A percentile compares a stretch with the other conserved stretches of the same genome.
Evolutionary conservation across 148 eudicot species (phyloP).

Genomic region (Drosera capensis): DNA sequence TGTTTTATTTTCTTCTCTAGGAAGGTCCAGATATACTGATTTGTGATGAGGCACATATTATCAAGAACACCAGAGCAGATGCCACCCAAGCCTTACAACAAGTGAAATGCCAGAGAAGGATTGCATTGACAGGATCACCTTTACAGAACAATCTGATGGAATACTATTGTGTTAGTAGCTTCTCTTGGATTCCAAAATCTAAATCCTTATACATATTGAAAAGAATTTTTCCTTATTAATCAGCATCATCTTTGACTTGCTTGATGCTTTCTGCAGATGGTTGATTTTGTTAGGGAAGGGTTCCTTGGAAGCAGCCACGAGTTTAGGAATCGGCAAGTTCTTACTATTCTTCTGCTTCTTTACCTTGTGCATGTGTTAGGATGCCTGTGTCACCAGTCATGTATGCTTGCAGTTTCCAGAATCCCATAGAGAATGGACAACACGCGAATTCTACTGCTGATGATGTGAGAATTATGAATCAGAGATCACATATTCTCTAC

Average conservation of each 20-base stretch:
- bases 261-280: slow-evolving; percentile 49
- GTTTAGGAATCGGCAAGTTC: slow-evolving; percentile 79
- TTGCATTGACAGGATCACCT: slow-evolving; percentile 97
- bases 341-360: not conserved
- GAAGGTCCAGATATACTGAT: slow-evolving; percentile 97
- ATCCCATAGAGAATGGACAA: slow-evolving; percentile 91
- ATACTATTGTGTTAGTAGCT: slow-evolving; percentile 74
- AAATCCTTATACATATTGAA: not conserved
- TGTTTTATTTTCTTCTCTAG: slow-evolving; percentile 22
- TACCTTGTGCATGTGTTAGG: not conserved
- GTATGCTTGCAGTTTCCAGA: slow-evolving; percentile 55
- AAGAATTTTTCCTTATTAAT: not conserved
- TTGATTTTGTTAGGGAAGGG: slow-evolving; percentile 97
- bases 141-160: slow-evolving; percentile 99
- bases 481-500: slow-evolving; percentile 88
- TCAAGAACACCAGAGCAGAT: slow-evolving; percentile 85
- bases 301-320: slow-evolving; percentile 93
- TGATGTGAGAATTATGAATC: slow-evolving; percentile 95
- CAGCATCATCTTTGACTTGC: not conserved
- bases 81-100: slow-evolving; percentile 81
- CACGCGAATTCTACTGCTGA: slow-evolving; percentile 79
- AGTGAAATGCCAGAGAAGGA: slow-evolving; percentile 90
- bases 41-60: slow-evolving; percentile 98
- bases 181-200: not conserved
- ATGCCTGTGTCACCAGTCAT: slow-evolving; percentile 3